Evolutionary conservation across 352 stramenopile species (phyloP).

Genomic region (Phytophthora hibernalis): DNA sequence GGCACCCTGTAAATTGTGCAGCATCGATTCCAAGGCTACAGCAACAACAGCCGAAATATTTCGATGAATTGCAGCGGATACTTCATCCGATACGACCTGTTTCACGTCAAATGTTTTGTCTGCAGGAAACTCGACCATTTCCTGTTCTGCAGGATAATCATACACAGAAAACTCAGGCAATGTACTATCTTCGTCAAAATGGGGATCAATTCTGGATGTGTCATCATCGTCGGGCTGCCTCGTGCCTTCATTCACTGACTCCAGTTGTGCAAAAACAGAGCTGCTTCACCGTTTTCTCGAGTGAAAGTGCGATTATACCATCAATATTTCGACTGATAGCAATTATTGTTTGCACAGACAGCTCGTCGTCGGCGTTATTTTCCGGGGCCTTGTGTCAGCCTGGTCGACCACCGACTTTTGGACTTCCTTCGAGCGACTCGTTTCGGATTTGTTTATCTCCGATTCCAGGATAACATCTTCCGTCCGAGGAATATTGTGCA

Average conservation of each 20-base stretch:
- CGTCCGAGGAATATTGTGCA: slow-evolving; percentile 3
- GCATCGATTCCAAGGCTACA: slow-evolving; percentile 37
- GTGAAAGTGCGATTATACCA: slow-evolving; percentile 47
- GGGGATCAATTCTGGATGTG: not conserved
- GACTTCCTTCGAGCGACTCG: not conserved
- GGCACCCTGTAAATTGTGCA: slow-evolving; percentile 27
- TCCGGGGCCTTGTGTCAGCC: slow-evolving; percentile 6
- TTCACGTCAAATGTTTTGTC: not conserved
- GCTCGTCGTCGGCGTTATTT: slow-evolving; percentile 28
- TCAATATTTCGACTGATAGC: slow-evolving; percentile 48
- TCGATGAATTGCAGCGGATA: slow-evolving; percentile 35
- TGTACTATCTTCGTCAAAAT: not conserved
- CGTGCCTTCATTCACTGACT: slow-evolving; percentile 1
- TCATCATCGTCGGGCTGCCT: not conserved
- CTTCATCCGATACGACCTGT: slow-evolving; percentile 16
- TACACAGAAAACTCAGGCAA: not conserved
- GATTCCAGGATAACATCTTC: not conserved
- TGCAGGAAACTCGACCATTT: not conserved
- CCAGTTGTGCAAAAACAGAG: slow-evolving; percentile 9
- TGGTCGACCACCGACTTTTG: not conserved
- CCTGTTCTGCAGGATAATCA: not conserved
- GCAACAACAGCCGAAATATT: slow-evolving; percentile 43
- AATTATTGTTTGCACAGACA: slow-evolving; percentile 44
- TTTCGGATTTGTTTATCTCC: slow-evolving; percentile 10
- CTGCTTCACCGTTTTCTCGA: slow-evolving; percentile 41